Conservation (phyloP, 2,329 filamentous ascomycete genomes). For the Colletotrichum tropicale region DNA sequence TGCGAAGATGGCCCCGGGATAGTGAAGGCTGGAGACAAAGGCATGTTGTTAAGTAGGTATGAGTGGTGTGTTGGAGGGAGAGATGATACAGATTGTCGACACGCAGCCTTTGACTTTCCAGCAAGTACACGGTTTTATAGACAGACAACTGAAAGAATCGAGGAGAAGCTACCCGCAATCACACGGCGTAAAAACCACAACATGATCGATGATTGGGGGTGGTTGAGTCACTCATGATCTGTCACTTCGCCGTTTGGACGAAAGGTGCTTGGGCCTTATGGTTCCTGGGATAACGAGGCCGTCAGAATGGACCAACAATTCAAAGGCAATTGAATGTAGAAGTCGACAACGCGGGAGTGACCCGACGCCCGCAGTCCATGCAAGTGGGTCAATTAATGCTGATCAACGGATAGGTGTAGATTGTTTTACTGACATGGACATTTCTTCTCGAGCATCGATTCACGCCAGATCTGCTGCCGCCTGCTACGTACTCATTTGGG, state of each 20-base stretch:
- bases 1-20: neutral
- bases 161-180: neutral
- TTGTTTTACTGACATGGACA: neutral
- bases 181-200: neutral
- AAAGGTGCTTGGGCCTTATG: neutral
- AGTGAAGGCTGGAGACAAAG: neutral
- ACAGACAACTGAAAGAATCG: neutral
- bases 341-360: neutral
- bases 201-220: accelerated
- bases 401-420: neutral
- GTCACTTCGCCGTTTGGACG: neutral
- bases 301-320: neutral
- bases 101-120: accelerated
- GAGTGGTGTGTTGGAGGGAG: accelerated
- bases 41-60: neutral
- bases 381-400: neutral
- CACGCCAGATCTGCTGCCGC: neutral
- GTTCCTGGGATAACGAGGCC: neutral
- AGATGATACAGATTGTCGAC: neutral
- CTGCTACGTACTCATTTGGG: neutral
- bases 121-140: neutral
- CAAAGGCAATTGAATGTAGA: neutral
- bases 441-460: neutral
- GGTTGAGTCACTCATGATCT: neutral
- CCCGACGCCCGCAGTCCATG: neutral